A percentile compares a stretch with the other conserved stretches of the same genome.
Conservation (phyloP, 225 moss, liverwort and hornwort species). For the Pseudoscleropodium purum region DNA sequence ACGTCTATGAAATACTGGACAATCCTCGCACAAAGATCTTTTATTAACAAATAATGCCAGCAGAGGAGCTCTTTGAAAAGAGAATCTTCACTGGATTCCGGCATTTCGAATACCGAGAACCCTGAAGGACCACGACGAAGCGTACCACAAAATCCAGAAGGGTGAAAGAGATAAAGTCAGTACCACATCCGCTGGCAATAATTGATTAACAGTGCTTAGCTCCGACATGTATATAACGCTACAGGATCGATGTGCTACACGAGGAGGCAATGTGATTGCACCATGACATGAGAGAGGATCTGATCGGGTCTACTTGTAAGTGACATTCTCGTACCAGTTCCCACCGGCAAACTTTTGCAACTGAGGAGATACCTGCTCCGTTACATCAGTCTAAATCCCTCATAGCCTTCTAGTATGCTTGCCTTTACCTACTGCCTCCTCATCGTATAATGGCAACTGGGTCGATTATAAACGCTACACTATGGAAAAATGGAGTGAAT, state of each 20-base stretch:
- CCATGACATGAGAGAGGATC: not conserved
- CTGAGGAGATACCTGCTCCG: not conserved
- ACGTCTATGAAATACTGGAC: not conserved
- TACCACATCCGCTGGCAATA: not conserved
- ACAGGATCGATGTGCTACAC: not conserved
- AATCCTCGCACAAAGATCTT: not conserved
- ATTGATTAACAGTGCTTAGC: slow-evolving; percentile 13
- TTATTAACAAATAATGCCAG: no score
- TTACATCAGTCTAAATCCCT: not conserved
- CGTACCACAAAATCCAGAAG: not conserved
- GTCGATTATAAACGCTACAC: slow-evolving; percentile 8
- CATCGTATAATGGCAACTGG: slow-evolving; percentile 6
- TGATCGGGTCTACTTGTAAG: not conserved
- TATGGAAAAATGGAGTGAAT: slow-evolving; percentile 2
- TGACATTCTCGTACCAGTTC: not conserved
- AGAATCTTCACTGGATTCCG: not conserved
- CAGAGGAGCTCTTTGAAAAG: not conserved
- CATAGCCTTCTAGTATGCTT: not conserved
- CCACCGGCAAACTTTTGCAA: slow-evolving; percentile 5
- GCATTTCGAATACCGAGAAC: not conserved
- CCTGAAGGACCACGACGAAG: not conserved
- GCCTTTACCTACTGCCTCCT: not conserved
- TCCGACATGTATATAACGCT: slow-evolving; percentile 3
- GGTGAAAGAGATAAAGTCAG: not conserved
- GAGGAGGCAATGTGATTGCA: not conserved